phyloP scores from a whole-genome alignment of 345 rosid genomes.

The Eucalyptus cladocalyx region DNA sequence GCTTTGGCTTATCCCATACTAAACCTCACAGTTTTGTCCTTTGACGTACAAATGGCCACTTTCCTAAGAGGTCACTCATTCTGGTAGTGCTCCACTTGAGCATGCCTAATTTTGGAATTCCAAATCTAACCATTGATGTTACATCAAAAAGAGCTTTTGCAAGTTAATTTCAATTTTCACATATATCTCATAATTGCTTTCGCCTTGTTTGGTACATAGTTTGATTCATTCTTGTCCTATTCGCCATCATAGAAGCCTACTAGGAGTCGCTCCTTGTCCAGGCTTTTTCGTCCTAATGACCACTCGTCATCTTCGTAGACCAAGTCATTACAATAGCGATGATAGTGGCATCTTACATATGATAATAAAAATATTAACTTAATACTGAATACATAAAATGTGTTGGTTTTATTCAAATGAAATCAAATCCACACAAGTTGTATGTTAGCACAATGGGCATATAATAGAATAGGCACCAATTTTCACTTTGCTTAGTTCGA shows the following conservation, averaged over 20 bases:
- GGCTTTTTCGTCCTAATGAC: accelerated
- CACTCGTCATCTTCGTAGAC: accelerated
- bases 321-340: accelerated
- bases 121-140: no score
- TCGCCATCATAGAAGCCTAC: accelerated
- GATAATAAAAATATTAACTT: no score
- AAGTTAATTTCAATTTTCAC: no score
- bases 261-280: no score
- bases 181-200: no score
- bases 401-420: not conserved
- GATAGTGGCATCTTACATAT: no score
- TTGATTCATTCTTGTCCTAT: accelerated
- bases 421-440: constrained; percentile 1
- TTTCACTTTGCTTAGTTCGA: not conserved
- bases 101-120: no score
- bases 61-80: no score
- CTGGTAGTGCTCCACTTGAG: accelerated
- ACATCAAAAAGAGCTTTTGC: accelerated
- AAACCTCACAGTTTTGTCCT: accelerated
- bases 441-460: no score
- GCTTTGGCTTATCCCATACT: no score
- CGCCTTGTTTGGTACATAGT: no score
- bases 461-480: no score
- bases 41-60: accelerated
- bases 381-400: accelerated